Conservation (phyloP, 805 yeast genomes). For the Cyberlindnera saturnus region DNA sequence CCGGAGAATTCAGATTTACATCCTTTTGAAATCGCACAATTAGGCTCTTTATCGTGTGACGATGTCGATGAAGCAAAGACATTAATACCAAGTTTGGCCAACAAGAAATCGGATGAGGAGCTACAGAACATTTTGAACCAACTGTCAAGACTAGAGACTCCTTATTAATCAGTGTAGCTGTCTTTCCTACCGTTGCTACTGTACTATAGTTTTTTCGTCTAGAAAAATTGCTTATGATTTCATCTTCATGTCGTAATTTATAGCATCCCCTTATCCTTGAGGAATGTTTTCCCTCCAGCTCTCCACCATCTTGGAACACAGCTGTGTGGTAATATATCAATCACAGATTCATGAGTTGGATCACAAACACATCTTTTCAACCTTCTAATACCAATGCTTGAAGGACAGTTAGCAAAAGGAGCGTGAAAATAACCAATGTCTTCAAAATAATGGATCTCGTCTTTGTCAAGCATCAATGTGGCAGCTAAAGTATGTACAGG, state of each 20-base stretch:
- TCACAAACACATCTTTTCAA: constrained; percentile 61
- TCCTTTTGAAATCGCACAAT: constrained; percentile 92
- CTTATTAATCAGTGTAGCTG: constrained; percentile 22
- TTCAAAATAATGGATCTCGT: constrained; percentile 68
- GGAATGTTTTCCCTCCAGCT: constrained; percentile 54
- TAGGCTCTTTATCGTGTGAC: constrained; percentile 85
- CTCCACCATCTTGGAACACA: constrained; percentile 78
- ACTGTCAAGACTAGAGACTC: constrained; percentile 58
- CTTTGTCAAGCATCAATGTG: constrained; percentile 47
- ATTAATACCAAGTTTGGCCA: constrained; percentile 78
- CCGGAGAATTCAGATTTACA: constrained; percentile 75
- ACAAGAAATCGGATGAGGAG: constrained; percentile 80
- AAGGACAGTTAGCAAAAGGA: constrained; percentile 64
- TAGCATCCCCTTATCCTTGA: constrained; percentile 33
- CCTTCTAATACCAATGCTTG: constrained; percentile 39
- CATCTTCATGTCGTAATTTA: background rate
- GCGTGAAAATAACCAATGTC: constrained; percentile 77
- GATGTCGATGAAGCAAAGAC: constrained; percentile 97
- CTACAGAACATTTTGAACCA: constrained; percentile 84
- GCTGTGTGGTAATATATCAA: constrained; percentile 44
- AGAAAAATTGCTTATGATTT: background rate
- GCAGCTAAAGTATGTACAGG: constrained; percentile 80
- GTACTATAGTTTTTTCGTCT: background rate
- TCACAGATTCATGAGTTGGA: constrained; percentile 34
- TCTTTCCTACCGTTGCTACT: background rate